Conservation (phyloP, 1,139 yeast genomes). For the Suhomyces bolitotheri region DNA sequence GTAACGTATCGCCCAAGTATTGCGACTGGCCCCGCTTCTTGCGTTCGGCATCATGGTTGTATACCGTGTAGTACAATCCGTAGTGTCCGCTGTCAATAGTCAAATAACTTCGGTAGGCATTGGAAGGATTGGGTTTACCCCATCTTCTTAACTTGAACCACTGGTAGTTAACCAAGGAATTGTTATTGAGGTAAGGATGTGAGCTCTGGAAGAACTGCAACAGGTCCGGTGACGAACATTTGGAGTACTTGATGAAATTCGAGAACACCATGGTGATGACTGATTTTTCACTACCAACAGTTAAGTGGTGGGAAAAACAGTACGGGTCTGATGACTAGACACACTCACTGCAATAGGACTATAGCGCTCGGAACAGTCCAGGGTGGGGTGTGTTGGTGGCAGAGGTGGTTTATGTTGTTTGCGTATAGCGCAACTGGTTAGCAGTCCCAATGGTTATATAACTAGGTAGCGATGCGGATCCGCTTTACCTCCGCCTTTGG, state of each 20-base stretch:
- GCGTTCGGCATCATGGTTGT: constrained; percentile 38
- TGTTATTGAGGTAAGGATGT: constrained; percentile 34
- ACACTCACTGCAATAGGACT: neutral
- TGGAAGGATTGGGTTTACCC: constrained; percentile 33
- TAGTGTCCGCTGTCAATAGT: constrained; percentile 45
- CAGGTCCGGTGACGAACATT: constrained; percentile 22
- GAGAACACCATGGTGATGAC: constrained; percentile 23
- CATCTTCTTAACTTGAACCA: constrained; percentile 25
- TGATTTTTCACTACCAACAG: neutral
- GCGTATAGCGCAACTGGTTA: no score
- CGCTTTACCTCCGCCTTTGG: neutral
- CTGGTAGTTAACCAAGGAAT: constrained; percentile 23
- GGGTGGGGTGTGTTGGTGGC: no score
- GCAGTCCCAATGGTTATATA: no score
- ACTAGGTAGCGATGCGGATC: neutral
- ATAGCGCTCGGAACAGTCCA: no score
- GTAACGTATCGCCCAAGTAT: constrained; percentile 14
- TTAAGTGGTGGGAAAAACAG: neutral
- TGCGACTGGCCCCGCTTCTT: constrained; percentile 15
- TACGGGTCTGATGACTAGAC: neutral
- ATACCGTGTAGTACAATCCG: constrained; percentile 46
- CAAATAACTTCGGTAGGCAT: constrained; percentile 26
- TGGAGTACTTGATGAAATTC: constrained; percentile 31
- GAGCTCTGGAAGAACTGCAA: constrained; percentile 45
- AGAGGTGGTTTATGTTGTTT: no score